Evolutionary conservation across 1,284 basidiomycete species (phyloP).

Genomic region (Psilocybe mexicana): DNA sequence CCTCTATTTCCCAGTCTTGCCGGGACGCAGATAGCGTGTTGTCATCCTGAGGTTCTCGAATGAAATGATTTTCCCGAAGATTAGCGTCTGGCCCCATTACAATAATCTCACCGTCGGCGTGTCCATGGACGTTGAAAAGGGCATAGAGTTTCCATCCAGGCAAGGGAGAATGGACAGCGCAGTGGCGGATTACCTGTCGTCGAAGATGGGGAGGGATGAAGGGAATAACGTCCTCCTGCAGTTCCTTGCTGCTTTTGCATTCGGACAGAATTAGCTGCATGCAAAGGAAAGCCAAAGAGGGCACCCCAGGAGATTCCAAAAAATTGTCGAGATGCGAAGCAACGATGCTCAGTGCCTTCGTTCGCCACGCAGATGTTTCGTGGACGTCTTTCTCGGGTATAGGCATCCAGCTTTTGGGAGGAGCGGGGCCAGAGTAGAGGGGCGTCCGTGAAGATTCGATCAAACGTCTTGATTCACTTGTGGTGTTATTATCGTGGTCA

Average conservation of each 20-base stretch:
- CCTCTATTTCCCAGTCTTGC: conserved; percentile 37
- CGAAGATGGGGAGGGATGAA: conserved; percentile 58
- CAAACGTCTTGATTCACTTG: not conserved
- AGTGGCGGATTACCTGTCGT: conserved; percentile 53
- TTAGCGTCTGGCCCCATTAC: conserved; percentile 55
- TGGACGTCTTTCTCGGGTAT: conserved; percentile 27
- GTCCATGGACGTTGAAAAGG: conserved; percentile 48
- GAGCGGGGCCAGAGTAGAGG: conserved; percentile 44
- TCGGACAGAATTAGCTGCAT: conserved; percentile 39
- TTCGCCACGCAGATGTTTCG: conserved; percentile 47
- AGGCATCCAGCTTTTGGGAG: conserved; percentile 51
- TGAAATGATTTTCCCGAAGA: conserved; percentile 45
- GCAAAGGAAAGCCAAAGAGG: conserved; percentile 54
- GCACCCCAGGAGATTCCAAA: conserved; percentile 29
- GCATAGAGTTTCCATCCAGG: conserved; percentile 46
- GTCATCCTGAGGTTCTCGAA: conserved; percentile 9
- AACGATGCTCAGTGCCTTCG: conserved; percentile 51
- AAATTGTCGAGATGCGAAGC: conserved; percentile 35
- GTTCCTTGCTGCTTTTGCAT: conserved; percentile 38
- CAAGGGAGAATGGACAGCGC: conserved; percentile 57
- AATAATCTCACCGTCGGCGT: conserved; percentile 61
- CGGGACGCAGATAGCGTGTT: conserved; percentile 2
- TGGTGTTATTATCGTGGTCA: conserved; percentile 22
- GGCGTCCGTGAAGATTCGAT: conserved; percentile 1
- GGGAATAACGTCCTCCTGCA: conserved; percentile 44